Evolutionary conservation across 23 red algal species (phyloP).

Genomic region (Gracilaria caudata): DNA sequence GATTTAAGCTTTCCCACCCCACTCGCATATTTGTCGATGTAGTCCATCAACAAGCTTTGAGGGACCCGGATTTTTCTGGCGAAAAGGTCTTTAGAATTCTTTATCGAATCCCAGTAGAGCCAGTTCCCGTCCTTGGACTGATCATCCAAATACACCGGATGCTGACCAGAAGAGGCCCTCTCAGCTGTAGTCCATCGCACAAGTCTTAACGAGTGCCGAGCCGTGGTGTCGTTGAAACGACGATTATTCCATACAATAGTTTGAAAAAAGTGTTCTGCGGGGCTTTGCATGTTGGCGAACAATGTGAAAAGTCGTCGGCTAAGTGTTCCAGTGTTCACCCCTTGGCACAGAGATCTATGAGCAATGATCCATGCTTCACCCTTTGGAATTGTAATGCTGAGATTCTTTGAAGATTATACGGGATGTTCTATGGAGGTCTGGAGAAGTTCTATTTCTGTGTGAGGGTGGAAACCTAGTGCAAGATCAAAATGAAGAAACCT

Average conservation of each 20-base stretch:
- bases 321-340: constrained; percentile 9
- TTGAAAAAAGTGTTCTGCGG: constrained; percentile 65
- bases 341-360: constrained; percentile 18
- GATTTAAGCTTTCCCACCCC: constrained; percentile 11
- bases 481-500: constrained; percentile 23
- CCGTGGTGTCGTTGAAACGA: constrained; percentile 30
- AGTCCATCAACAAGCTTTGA: constrained; percentile 45
- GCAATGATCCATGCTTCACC: constrained; percentile 75
- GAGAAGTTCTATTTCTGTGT: background rate
- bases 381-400: constrained; percentile 48
- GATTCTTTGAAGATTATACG: background rate
- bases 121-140: constrained; percentile 13
- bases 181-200: constrained; percentile 49
- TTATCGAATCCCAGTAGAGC: constrained; percentile 33
- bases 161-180: constrained; percentile 3
- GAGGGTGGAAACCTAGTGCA: constrained; percentile 4
- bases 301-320: constrained; percentile 29
- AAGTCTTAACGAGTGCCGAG: constrained; percentile 40
- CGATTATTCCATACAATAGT: constrained; percentile 50
- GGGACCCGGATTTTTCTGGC: constrained; percentile 50
- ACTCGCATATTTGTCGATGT: constrained; percentile 50
- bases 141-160: constrained; percentile 63
- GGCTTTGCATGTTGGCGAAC: constrained; percentile 55
- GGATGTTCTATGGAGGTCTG: constrained; percentile 9
- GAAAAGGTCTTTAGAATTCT: constrained; percentile 34